Evolutionary conservation across 768 basidiomycete species (phyloP).

Genomic region (Cystobasidium ongulense): DNA sequence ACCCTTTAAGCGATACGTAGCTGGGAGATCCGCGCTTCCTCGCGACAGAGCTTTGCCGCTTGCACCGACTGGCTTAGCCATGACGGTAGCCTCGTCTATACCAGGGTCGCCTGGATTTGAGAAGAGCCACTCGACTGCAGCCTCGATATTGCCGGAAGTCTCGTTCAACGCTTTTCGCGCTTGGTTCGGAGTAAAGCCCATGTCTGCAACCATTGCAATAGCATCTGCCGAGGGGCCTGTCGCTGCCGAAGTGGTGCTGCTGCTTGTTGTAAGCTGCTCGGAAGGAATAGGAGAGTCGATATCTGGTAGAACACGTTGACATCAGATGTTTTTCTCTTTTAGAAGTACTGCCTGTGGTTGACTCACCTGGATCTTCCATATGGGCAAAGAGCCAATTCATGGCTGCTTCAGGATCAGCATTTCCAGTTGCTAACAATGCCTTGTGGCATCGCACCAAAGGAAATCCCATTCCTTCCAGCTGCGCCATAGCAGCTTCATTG

Average conservation of each 20-base stretch:
- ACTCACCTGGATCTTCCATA: slow-evolving; percentile 81
- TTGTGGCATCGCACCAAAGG: slow-evolving; percentile 75
- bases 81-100: slow-evolving; percentile 47
- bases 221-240: slow-evolving; percentile 63
- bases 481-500: slow-evolving; percentile 63
- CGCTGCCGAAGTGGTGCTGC: slow-evolving; percentile 40
- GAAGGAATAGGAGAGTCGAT: slow-evolving; percentile 64
- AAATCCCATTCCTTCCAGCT: slow-evolving; percentile 87
- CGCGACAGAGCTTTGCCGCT: slow-evolving; percentile 43
- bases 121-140: slow-evolving; percentile 94
- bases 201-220: slow-evolving; percentile 66
- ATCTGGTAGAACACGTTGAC: too few relatives aligned
- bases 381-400: slow-evolving; percentile 95
- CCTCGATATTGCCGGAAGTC: slow-evolving; percentile 70
- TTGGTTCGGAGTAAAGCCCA: slow-evolving; percentile 82
- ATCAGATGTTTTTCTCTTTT: too few relatives aligned
- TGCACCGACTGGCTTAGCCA: too few relatives aligned
- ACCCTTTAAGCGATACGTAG: slow-evolving; percentile 70
- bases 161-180: slow-evolving; percentile 78
- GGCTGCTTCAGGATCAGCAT: slow-evolving; percentile 62
- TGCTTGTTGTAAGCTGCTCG: slow-evolving; percentile 31
- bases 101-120: slow-evolving; percentile 80
- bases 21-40: slow-evolving; percentile 62
- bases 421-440: slow-evolving; percentile 77
- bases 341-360: background rate